Base-by-base conservation (phyloP, 2,329 filamentous ascomycete species). In the Aspergillus tubingensis region DNA sequence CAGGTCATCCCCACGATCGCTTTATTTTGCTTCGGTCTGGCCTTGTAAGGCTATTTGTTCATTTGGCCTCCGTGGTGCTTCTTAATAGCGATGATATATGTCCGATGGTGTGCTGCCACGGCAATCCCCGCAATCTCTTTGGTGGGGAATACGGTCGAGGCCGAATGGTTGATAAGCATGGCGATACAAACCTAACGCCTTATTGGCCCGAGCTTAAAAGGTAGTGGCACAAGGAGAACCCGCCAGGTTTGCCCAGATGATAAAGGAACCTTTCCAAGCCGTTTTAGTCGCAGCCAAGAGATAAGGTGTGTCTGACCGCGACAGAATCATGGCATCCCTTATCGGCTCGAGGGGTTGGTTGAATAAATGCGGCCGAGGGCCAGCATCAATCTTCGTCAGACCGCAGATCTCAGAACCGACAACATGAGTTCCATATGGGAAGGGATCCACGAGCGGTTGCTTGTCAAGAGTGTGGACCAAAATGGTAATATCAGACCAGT, bases 401-500 rank as follows among this genome's bases (percentile, higher is more conserved):
- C 21, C 10, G 41, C 17, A 21, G 17, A 11, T 44, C 17, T 10
- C 1, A 7, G 41, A 21, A 23, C 8, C 7, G 4, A 19, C 36
- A 7, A 27, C 6, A 56, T 36, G 15, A 56, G 56, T 44, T n/a
- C 8, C 3, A 13, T 21, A 3, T 44, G 19, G 41, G 19, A 44
- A 44, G 21, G 19, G 19, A 53, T 68, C 8, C 62, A 68, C 48
- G 57, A 65, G 51, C 23, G 48, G 8, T 19, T 68, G 8, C 27
- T 65, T 1, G 67, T 69, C 19, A 69, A 64, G 48, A 58, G 62
- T 32, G 62, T 65, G 1, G 61, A 65, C 13, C 57, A 60, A 43
- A 57, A 69, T 63, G 67, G 65, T 3, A 30, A 58, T 7, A 19
- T 27, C 5, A 62, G 62, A 6, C 43, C 60, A 0, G 65, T 68